These are phyloP conservation scores for Mortierella claussenii DNA, from an alignment of 192 early-diverging fungal species.

Conservation along the genomic window DNA sequence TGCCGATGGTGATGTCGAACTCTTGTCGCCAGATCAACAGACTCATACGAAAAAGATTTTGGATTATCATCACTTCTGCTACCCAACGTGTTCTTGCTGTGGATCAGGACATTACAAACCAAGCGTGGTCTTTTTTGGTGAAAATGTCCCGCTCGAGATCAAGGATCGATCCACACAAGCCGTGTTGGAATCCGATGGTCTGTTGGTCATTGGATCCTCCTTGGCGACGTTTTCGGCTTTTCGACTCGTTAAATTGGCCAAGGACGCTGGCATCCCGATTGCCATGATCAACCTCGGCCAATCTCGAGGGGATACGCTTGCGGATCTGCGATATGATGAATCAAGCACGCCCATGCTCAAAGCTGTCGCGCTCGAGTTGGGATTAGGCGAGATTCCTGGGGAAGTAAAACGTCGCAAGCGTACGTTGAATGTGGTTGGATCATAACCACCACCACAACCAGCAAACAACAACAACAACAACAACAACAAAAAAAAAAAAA, in stretches of 20 bases:
- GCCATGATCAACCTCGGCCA: slow-evolving; percentile 79
- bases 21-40: slow-evolving; percentile 23
- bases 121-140: slow-evolving; percentile 91
- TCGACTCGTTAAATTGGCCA: slow-evolving; percentile 75
- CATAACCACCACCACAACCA: too few relatives aligned
- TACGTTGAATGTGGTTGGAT: slow-evolving; percentile 37
- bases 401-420: slow-evolving; percentile 9
- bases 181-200: slow-evolving; percentile 65
- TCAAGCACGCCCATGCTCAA: slow-evolving; percentile 49
- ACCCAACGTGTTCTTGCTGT: slow-evolving; percentile 78
- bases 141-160: slow-evolving; percentile 72
- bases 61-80: slow-evolving; percentile 72
- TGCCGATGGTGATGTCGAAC: slow-evolving; percentile 39
- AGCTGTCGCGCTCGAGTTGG: slow-evolving; percentile 21
- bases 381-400: slow-evolving; percentile 28
- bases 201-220: slow-evolving; percentile 85
- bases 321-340: slow-evolving; percentile 58
- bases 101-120: slow-evolving; percentile 73
- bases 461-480: too few relatives aligned
- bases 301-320: slow-evolving; percentile 77
- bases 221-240: slow-evolving; percentile 87
- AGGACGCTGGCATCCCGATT: slow-evolving; percentile 68
- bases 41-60: slow-evolving; percentile 8
- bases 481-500: too few relatives aligned
- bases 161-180: slow-evolving; percentile 65